Base-by-base conservation (phyloP, 768 basidiomycete genomes). In the Trametes cubensis region DNA sequence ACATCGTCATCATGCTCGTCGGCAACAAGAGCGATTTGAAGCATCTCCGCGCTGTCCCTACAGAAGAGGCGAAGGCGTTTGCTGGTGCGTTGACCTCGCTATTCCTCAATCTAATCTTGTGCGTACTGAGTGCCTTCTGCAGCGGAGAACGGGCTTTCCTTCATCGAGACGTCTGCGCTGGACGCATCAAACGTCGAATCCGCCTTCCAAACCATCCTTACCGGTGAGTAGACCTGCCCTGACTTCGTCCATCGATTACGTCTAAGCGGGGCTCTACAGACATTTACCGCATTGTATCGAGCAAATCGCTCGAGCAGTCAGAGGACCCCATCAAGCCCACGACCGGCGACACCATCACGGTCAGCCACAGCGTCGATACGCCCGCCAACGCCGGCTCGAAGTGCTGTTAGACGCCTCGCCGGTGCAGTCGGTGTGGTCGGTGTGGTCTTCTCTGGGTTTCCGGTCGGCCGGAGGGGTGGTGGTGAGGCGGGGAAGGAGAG, bases 151-250 rank as follows among this genome's bases (percentile, higher is more conserved):
- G 88, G 87, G 21, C 77, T 98, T 68, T 92, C 90, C 58, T 96
- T 96, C 83, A 96, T 99, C 67, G 96, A 99, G 82, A 99, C 96
- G 63, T 99, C 96, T 72, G 96, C 96, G 79, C 88, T 98, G 85
- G 97, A 99, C 86, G 94, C 96, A 70, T 95, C 94, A 53, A 97
- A 98, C 79, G 95, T 99, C 77, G 96, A 98, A 78, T 79, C 85
- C 60, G 97, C 96, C 53, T 99, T 99, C 88, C 95, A 98, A 76
- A 94, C 87, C 60, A 98, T 98, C 72, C 83, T 99, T 64, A 88
- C 90, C 47, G 95, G 95, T 94, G 51, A 34, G 58, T 21, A 54
- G 85, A 78, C 28, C 38, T 18, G 18, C 21, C 5, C 30, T 14
- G 55, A 26, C 30, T 25, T 30, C 25, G 28, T 20, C 10, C 38